Conservation (phyloP, 495 filamentous ascomycete species). For the Darksidea phi region DNA sequence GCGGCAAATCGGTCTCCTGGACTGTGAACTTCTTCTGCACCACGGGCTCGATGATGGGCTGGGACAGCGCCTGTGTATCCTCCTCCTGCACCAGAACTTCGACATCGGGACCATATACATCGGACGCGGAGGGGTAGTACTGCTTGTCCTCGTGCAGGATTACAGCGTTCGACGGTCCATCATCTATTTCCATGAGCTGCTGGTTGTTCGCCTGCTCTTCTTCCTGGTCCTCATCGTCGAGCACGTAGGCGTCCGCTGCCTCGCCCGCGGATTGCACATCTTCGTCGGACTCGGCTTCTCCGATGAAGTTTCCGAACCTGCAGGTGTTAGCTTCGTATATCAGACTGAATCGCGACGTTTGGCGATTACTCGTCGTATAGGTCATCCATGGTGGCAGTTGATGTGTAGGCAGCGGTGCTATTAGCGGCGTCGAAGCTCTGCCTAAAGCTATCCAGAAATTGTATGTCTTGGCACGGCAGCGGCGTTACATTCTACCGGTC, state of each 20-base stretch:
- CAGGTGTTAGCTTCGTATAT: slow-evolving; percentile 1
- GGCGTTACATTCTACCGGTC: slow-evolving; percentile 8
- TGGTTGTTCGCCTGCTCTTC: slow-evolving; percentile 66
- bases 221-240: slow-evolving; percentile 63
- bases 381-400: slow-evolving; percentile 42
- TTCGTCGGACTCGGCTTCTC: slow-evolving; percentile 86
- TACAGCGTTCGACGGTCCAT: slow-evolving; percentile 95
- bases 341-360: slow-evolving; percentile 13
- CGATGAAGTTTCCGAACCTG: slow-evolving; percentile 95
- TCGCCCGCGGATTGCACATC: slow-evolving; percentile 70
- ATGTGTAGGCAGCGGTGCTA: not conserved
- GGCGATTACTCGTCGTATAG: slow-evolving; percentile 44
- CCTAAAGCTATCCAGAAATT: slow-evolving; percentile 28
- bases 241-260: slow-evolving; percentile 70
- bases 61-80: slow-evolving; percentile 85
- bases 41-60: slow-evolving; percentile 91
- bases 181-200: slow-evolving; percentile 93
- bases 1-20: slow-evolving; percentile 85
- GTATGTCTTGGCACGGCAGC: slow-evolving; percentile 12
- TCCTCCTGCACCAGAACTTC: slow-evolving; percentile 97
- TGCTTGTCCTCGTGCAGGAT: slow-evolving; percentile 98
- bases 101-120: slow-evolving; percentile 90
- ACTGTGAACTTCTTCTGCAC: slow-evolving; percentile 94
- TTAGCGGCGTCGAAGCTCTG: slow-evolving; percentile 5
- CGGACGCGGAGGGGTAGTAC: slow-evolving; percentile 94